These are phyloP conservation scores for Rhodosporidiobolus sp. DNA, from an alignment of 768 basidiomycete genomes.

Conservation along the genomic window DNA sequence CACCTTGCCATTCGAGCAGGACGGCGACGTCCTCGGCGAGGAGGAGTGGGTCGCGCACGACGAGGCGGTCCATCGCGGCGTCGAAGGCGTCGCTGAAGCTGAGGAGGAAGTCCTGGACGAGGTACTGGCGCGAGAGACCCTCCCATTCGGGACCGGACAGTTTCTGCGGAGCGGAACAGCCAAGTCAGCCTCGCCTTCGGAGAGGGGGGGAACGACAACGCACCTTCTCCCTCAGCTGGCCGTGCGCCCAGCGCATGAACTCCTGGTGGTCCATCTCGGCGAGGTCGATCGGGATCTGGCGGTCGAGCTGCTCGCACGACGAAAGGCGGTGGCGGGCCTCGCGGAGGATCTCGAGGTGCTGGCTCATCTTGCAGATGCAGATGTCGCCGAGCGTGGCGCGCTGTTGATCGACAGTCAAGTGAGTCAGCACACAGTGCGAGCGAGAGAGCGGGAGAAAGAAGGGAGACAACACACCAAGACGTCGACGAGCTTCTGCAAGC, in stretches of 20 bases:
- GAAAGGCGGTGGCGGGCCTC: conserved; percentile 28
- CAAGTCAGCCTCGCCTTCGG: neutral
- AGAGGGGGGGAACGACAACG: neutral
- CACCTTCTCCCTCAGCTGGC: conserved; percentile 29
- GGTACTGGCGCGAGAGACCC: conserved; percentile 32
- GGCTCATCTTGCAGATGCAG: conserved; percentile 36
- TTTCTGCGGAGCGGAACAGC: neutral
- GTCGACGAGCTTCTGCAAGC: conserved; percentile 38
- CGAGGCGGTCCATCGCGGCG: conserved; percentile 38
- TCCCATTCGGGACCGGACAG: conserved; percentile 36
- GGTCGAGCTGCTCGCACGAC: conserved; percentile 37
- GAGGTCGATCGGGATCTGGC: conserved; percentile 38
- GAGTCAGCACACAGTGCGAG: neutral
- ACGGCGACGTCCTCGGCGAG: conserved; percentile 37
- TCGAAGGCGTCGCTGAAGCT: conserved; percentile 40
- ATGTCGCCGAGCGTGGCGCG: conserved; percentile 29
- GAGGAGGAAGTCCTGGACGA: conserved; percentile 38
- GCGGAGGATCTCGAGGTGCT: conserved; percentile 35
- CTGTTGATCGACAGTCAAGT: neutral
- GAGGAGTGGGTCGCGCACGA: conserved; percentile 29
- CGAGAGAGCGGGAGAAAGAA: no score
- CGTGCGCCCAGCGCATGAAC: conserved; percentile 32
- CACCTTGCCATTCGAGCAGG: conserved; percentile 38
- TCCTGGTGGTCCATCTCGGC: conserved; percentile 33
- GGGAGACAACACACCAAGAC: conserved; percentile 27